Evolutionary conservation across 2,329 filamentous ascomycete genomes (phyloP), one percentile per base, ranked within the genome.

Genomic region (Fusarium brachygibbosum): DNA sequence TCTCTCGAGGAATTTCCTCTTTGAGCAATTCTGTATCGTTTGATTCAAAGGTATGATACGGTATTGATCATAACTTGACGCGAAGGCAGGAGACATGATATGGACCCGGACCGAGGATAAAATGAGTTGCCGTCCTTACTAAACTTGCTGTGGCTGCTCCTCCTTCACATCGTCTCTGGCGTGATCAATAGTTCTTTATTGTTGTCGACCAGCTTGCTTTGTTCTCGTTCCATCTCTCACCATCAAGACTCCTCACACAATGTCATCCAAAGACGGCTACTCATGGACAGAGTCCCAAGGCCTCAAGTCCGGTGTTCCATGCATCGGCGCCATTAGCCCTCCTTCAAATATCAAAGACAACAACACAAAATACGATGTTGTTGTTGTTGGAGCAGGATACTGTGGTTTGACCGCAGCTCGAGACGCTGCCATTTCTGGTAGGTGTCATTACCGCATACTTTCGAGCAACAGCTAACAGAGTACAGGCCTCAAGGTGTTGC

Each of bases 401-500:
- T 71, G 67, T 6, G 77, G 76, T 4, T 63, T 78, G 1, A 76
- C 76, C 2, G 76, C 76, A 12, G 69, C 72, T 4, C 68, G 76
- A 25, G 77, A 77, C 53, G 66, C 71, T 8, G 68, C 71, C 13
- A 37, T 75, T 14, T 70, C 75, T n/a, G 76, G 76, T 76, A 5
- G 5, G 51, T 23, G 1, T 19, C 9, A n/a, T 5, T 6, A 5
- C 16, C 4, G 5, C 6, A 10, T 19, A 8, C 7, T 2, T 21
- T 12, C 3, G 2, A 7, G 1, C 9, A 4, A 7, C 2, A 11
- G 4, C 41, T 57, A 29, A 63, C 16, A 21, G 0, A 10, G 1
- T 4, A 3, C 11, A 77, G 79, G 80, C 0, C 66, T 78, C 6
- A 78, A 76, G 17, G 81, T 83, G 0, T 74, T 85, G 3, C 76